Percentiles rank a stretch among this genome's conserved stretches.
Evolutionary conservation across 352 stramenopile species (phyloP).

Genomic region (Plasmopara muralis): DNA sequence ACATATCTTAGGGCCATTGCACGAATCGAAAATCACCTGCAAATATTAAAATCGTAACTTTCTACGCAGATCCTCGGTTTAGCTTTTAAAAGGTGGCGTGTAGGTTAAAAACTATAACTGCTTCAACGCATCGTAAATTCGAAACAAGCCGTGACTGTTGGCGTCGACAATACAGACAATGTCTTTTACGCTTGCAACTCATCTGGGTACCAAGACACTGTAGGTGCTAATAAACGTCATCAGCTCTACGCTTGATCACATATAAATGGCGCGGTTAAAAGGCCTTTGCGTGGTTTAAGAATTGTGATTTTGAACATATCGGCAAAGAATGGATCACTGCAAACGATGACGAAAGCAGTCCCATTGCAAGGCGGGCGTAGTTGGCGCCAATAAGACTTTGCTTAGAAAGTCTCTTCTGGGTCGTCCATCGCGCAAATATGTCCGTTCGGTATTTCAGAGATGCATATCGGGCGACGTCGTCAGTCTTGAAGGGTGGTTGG

Average conservation of each 20-base stretch:
- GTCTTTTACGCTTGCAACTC: conserved; percentile 12
- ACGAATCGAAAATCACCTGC: neutral
- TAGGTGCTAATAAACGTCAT: conserved; percentile 5
- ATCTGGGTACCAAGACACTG: conserved; percentile 7
- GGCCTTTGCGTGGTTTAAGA: conserved; percentile 5
- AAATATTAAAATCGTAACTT: neutral
- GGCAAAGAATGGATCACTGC: neutral
- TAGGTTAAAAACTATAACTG: conserved; percentile 13
- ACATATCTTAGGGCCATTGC: neutral
- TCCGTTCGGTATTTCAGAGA: conserved; percentile 7
- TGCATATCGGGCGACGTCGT: conserved; percentile 6
- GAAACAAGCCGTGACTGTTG: conserved; percentile 8
- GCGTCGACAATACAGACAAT: conserved; percentile 7
- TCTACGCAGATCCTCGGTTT: neutral
- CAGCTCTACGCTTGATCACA: conserved; percentile 3
- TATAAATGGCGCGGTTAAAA: conserved; percentile 4
- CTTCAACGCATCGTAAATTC: conserved; percentile 6
- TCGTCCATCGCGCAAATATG: conserved; percentile 9
- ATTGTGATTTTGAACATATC: neutral
- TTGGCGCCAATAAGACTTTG: neutral
- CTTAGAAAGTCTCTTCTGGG: conserved; percentile 5
- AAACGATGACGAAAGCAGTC: conserved; percentile 6
- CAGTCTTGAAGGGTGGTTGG: conserved; percentile 3
- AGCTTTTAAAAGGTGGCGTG: conserved; percentile 4
- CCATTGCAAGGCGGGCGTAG: conserved; percentile 2